Conservation (phyloP, 2,329 filamentous ascomycete genomes). For the Botrytis porri region DNA sequence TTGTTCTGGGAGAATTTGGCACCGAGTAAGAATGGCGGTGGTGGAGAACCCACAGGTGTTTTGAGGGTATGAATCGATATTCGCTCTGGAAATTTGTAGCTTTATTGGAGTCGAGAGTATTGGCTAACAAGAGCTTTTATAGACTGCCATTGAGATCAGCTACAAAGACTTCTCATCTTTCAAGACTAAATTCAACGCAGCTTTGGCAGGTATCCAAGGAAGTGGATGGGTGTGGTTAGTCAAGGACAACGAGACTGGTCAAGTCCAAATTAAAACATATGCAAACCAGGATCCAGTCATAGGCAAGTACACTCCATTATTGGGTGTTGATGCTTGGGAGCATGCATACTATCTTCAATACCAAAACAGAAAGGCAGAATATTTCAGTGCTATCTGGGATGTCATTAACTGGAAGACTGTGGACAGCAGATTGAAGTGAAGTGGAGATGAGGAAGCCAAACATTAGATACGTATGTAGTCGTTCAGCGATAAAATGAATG, state of each 20-base stretch:
- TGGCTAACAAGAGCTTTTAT: not conserved
- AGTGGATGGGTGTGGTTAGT: constrained; percentile 58
- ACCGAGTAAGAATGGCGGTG: constrained; percentile 63
- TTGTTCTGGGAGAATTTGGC: constrained; percentile 70
- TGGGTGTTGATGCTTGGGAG: constrained; percentile 95
- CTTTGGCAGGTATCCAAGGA: constrained; percentile 59
- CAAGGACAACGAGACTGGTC: constrained; percentile 52
- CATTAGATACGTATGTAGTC: constrained; percentile 1
- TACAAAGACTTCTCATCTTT: constrained; percentile 53
- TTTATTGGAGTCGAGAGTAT: not conserved
- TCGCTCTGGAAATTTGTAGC: not conserved
- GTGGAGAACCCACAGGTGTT: constrained; percentile 52
- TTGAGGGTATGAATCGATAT: constrained; percentile 39
- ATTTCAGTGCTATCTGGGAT: constrained; percentile 91
- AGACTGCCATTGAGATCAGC: constrained; percentile 39
- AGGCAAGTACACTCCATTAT: constrained; percentile 74
- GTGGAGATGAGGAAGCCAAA: not conserved
- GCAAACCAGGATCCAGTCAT: constrained; percentile 88
- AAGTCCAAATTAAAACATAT: constrained; percentile 64
- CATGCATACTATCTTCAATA: constrained; percentile 96
- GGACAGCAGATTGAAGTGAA: constrained; percentile 64
- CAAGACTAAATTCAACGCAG: constrained; percentile 57
- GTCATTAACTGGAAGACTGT: constrained; percentile 95
- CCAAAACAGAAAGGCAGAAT: constrained; percentile 95
- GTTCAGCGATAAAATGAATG: not conserved